Evolutionary conservation across 441 rosid species (phyloP).

Genomic region (Pelargonium myrrhifolium): DNA sequence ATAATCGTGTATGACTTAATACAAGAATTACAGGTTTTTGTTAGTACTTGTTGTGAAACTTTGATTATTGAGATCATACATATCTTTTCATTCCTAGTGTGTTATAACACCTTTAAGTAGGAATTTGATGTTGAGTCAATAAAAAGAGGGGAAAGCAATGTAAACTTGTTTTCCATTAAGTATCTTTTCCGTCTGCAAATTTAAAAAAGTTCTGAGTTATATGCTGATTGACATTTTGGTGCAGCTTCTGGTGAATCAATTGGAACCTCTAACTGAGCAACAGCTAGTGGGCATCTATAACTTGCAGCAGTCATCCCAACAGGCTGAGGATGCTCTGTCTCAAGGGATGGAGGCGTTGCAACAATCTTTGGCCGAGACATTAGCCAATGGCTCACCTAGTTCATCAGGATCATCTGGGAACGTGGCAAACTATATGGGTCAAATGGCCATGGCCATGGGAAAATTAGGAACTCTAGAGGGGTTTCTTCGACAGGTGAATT

Average conservation of each 20-base stretch:
- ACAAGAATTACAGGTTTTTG: not conserved
- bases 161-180: not conserved
- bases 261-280: conserved; percentile 83
- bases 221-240: not conserved
- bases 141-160: too few relatives aligned
- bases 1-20: not conserved
- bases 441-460: conserved; percentile 97
- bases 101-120: not conserved
- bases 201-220: not conserved
- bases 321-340: conserved; percentile 79
- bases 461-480: conserved; percentile 76
- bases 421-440: conserved; percentile 89
- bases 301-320: conserved; percentile 78
- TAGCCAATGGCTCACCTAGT: conserved; percentile 54
- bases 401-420: conserved; percentile 60
- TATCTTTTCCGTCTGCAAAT: not conserved
- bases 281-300: conserved; percentile 51
- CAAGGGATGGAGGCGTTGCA: conserved; percentile 88
- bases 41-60: not conserved
- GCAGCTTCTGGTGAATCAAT: conserved; percentile 68
- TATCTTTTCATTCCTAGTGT: not conserved
- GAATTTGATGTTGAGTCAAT: not conserved
- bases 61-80: not conserved
- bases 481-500: conserved; percentile 64
- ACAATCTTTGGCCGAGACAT: conserved; percentile 74